Evolutionary conservation across 257 asterid genomes (phyloP).

Genomic region (Solanum rostratum): DNA sequence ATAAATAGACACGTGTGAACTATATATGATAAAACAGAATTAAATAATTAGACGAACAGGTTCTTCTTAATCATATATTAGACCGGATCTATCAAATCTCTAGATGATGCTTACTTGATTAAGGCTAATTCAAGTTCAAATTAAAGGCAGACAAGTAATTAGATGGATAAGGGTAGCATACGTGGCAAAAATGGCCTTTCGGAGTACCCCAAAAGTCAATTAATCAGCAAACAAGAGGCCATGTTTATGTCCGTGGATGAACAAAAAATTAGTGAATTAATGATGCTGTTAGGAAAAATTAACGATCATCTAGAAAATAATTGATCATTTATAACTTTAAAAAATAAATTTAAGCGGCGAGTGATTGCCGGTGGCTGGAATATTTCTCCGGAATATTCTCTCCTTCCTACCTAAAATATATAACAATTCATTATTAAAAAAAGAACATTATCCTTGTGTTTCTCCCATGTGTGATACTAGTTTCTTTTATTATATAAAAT

Average conservation of each 20-base stretch:
- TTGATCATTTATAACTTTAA: neutral
- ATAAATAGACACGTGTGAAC: neutral
- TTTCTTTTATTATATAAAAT: neutral
- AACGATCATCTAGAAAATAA: neutral
- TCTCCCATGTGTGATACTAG: neutral
- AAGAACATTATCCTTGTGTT: neutral
- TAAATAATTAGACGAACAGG: neutral
- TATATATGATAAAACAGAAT: neutral
- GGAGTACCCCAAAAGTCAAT: neutral
- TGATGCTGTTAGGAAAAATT: neutral
- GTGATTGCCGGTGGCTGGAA: conserved; percentile 1
- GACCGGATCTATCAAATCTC: neutral
- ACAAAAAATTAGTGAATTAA: neutral
- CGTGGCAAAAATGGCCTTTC: neutral
- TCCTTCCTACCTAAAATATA: neutral
- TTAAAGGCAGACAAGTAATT: neutral
- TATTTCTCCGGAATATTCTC: conserved; percentile 9
- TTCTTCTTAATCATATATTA: neutral
- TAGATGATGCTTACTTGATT: neutral
- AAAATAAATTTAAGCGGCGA: conserved; percentile 18
- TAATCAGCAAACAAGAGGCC: neutral
- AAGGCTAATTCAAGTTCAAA: neutral
- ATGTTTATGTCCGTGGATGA: neutral
- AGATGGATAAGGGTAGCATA: neutral
- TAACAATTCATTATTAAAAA: neutral